A percentile compares a stretch with the other conserved stretches of the same genome.
Conservation (phyloP, 2,329 filamentous ascomycete species). For the Xenosphaeropsis pyriputrescens region DNA sequence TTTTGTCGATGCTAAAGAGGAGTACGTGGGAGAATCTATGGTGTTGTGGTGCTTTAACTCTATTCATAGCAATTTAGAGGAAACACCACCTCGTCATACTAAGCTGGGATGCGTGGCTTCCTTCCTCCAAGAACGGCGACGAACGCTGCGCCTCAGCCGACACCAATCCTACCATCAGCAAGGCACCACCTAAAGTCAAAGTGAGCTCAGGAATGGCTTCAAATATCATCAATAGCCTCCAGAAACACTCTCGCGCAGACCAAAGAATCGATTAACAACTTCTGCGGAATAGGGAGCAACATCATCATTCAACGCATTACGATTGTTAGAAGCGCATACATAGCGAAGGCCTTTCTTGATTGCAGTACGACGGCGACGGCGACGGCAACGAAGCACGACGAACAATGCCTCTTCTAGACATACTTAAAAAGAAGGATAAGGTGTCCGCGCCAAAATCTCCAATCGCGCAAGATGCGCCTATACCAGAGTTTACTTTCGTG, state of each 20-base stretch:
- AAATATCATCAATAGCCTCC: not conserved
- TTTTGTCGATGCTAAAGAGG: too few species aligned
- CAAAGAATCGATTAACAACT: not conserved
- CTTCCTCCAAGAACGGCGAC: not conserved
- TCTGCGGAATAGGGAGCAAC: too few species aligned
- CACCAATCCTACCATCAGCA: constrained; percentile 6
- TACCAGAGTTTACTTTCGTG: constrained; percentile 67
- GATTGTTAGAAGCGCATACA: too few species aligned
- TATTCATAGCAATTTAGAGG: too few species aligned
- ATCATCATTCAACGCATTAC: too few species aligned
- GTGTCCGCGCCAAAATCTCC: constrained; percentile 21
- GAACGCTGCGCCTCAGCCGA: constrained; percentile 7
- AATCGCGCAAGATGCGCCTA: constrained; percentile 6
- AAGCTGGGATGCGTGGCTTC: constrained; percentile 1
- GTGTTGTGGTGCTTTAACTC: too few species aligned
- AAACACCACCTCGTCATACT: not conserved
- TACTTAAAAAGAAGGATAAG: constrained; percentile 49
- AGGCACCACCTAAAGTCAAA: not conserved
- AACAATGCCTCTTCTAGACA: constrained; percentile 42
- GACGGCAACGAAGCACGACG: not conserved
- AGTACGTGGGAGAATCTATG: too few species aligned
- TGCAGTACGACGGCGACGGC: not conserved
- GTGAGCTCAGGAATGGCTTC: too few species aligned
- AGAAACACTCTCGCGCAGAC: not conserved
- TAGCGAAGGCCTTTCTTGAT: too few species aligned